Evolutionary conservation across 2,329 filamentous ascomycete genomes (phyloP), one percentile per base, ranked within the genome.

Genomic region (Aspergillus viridinutans): DNA sequence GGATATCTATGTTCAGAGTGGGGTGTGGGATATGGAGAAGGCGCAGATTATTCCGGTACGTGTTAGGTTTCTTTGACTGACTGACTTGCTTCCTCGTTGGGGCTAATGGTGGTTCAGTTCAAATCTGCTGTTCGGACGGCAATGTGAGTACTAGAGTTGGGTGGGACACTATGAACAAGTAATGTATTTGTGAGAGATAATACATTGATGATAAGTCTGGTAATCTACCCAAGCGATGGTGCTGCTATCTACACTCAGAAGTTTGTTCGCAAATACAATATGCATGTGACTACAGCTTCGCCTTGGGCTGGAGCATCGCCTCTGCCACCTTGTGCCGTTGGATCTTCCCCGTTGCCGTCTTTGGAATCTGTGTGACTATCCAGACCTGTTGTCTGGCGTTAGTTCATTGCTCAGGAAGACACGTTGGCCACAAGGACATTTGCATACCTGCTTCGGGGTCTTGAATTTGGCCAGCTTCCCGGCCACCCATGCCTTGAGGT

Each of bases 281-380:
- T 50, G 8, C 21, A 35, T 7, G 49, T 12, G 20, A n/a, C 58
- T 78, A 84, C 63, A 84, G 73, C 69, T 83, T 84, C 14, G 82
- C 73, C 67, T 78, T 80, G 4, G 76, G 72, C 56, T 74, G 74
- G 56, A 87, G 80, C 89, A 95, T 93, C 29, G 84, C 85, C 74
- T 93, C 90, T 14, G 90, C 90, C n/a, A 95, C 90, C 67, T 92
- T 90, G 60, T 90, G 83, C 59, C 90, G 80, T 76, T 95, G 90
- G 58, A 95, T 89, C 80, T 95, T 95, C 55, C 90, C 90, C 5
- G 90, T 95, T n/a, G 90, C 90, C 3, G 91, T 93, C 82, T 95
- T 95, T 61, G 90, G 90, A 85, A 95, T 95, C 62, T 87, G 78
- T 57, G 90, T 83, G 38, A 90, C 90, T 66, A 94, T 92, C 78